phyloP scores from a whole-genome alignment of 2,329 filamentous ascomycete genomes.

The Exutisphaerella laricina region DNA sequence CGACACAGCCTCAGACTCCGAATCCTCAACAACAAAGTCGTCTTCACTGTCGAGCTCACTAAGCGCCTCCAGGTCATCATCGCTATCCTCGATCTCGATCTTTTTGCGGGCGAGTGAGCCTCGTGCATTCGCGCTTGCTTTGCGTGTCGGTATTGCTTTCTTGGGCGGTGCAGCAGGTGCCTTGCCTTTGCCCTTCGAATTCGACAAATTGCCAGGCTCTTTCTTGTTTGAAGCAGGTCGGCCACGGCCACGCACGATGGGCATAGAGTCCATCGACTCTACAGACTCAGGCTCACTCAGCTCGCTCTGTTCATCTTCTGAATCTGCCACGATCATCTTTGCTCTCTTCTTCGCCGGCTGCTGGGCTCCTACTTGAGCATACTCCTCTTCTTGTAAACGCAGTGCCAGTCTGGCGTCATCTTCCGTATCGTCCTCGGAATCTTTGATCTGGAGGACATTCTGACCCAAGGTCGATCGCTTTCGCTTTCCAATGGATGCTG shows the following conservation, averaged over 20 bases:
- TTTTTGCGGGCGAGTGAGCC: conserved; percentile 25
- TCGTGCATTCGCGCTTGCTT: conserved; percentile 22
- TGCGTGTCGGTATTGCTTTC: conserved; percentile 16
- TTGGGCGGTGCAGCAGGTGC: neutral
- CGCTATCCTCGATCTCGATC: conserved; percentile 35
- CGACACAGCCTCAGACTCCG: conserved; percentile 29
- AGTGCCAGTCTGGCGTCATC: conserved; percentile 30
- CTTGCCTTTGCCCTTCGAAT: conserved; percentile 18
- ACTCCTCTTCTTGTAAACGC: conserved; percentile 35
- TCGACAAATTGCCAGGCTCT: neutral
- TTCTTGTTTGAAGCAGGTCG: neutral
- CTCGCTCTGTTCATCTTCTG: conserved; percentile 27
- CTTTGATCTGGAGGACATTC: conserved; percentile 23
- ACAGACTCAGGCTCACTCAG: conserved; percentile 29
- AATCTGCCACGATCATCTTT: conserved; percentile 27
- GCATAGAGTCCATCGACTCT: conserved; percentile 19
- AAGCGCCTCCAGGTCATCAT: conserved; percentile 34
- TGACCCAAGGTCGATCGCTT: conserved; percentile 30
- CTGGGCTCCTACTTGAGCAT: conserved; percentile 17
- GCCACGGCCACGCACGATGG: conserved; percentile 7
- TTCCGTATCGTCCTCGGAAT: conserved; percentile 24
- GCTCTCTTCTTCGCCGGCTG: conserved; percentile 24
- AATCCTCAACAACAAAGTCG: conserved; percentile 26
- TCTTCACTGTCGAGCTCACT: conserved; percentile 26
- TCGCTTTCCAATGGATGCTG: conserved; percentile 23